phyloP scores from a whole-genome alignment of 208 protist species.

The Acanthamoeba castellanii region DNA sequence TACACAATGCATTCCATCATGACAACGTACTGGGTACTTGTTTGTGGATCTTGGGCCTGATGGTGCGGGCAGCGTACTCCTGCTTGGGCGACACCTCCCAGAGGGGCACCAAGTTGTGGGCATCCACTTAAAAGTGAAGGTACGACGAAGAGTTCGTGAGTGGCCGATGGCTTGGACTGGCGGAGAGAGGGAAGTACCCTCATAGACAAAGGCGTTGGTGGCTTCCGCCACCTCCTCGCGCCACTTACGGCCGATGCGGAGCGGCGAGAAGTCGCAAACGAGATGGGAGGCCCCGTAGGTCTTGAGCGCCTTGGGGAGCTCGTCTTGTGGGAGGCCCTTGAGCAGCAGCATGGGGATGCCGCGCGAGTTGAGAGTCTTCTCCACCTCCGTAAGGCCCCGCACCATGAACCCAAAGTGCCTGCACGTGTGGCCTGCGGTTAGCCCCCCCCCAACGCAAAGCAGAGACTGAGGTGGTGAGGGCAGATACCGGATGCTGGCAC shows the following conservation, averaged over 20 bases:
- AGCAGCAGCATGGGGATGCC: slow-evolving; percentile 50
- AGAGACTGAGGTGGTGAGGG: not conserved
- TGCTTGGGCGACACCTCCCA: slow-evolving; percentile 81
- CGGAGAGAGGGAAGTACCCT: not conserved
- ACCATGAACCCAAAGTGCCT: slow-evolving; percentile 73
- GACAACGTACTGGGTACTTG: slow-evolving; percentile 16
- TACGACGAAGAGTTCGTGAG: not conserved
- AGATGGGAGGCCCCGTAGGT: slow-evolving; percentile 6
- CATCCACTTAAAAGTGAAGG: slow-evolving; percentile 67
- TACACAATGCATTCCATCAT: not conserved
- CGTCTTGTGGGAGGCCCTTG: slow-evolving; percentile 33
- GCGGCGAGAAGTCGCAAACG: slow-evolving; percentile 66
- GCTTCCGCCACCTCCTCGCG: not conserved
- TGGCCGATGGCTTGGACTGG: too few species aligned
- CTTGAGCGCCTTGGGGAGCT: not conserved
- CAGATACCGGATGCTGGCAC: slow-evolving; percentile 6
- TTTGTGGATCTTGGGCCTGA: slow-evolving; percentile 79
- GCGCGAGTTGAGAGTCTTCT: slow-evolving; percentile 2
- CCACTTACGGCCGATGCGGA: slow-evolving; percentile 37
- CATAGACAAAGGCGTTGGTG: not conserved
- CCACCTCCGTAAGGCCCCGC: slow-evolving; percentile 37
- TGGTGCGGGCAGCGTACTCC: slow-evolving; percentile 83
- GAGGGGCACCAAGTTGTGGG: slow-evolving; percentile 81
- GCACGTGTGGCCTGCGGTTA: not conserved
- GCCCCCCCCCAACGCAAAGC: not conserved